These are phyloP conservation scores for Fusarium neocosmosporiellum DNA, from an alignment of 2,329 filamentous ascomycete genomes.

Conservation along the genomic window DNA sequence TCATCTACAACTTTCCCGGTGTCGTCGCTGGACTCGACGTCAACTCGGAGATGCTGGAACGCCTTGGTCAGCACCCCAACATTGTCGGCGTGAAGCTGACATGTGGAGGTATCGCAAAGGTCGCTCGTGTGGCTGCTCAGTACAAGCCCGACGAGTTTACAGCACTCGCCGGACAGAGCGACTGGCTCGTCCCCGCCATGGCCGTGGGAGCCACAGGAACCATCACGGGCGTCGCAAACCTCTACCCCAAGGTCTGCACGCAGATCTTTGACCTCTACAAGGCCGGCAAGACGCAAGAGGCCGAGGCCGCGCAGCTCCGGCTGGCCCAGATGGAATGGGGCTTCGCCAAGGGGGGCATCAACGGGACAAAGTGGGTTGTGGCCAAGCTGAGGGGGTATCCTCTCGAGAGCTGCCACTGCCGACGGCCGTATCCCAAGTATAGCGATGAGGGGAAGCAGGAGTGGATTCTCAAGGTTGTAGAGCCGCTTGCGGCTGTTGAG, in stretches of 20 bases:
- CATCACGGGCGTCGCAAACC: constrained; percentile 72
- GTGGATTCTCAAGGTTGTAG: constrained; percentile 46
- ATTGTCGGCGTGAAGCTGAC: constrained; percentile 79
- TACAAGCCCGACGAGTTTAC: constrained; percentile 67
- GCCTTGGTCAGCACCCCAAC: constrained; percentile 68
- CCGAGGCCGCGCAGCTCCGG: constrained; percentile 61
- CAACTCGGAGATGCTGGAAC: constrained; percentile 72
- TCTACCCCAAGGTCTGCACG: constrained; percentile 69
- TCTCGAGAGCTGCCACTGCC: constrained; percentile 61
- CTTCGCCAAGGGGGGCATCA: constrained; percentile 68
- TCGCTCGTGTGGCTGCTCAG: constrained; percentile 67
- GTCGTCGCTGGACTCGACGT: constrained; percentile 76
- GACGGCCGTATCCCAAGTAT: constrained; percentile 65
- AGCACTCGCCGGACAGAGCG: constrained; percentile 77
- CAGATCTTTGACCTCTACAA: constrained; percentile 61
- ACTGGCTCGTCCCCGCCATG: constrained; percentile 74
- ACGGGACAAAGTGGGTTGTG: constrained; percentile 70
- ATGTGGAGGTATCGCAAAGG: constrained; percentile 79
- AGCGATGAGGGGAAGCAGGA: constrained; percentile 47
- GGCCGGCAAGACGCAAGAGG: constrained; percentile 59
- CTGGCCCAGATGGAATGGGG: constrained; percentile 66
- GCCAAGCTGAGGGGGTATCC: constrained; percentile 65
- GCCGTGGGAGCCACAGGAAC: constrained; percentile 68
- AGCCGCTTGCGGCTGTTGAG: constrained; percentile 37
- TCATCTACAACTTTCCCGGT: constrained; percentile 80